phyloP scores from a whole-genome alignment of 2,329 filamentous ascomycete genomes.

The Herpotrichia juniperi region DNA sequence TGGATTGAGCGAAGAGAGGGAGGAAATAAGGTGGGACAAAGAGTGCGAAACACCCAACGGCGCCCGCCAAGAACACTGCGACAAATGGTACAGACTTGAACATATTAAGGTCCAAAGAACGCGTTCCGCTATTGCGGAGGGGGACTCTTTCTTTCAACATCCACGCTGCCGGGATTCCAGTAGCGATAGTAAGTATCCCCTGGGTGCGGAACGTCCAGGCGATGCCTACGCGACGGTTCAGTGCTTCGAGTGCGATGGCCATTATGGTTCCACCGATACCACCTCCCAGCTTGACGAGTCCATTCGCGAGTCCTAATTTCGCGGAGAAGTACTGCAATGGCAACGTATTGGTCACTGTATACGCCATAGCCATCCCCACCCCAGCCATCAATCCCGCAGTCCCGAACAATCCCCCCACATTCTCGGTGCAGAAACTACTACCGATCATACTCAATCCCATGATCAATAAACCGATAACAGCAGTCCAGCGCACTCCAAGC shows the following conservation, averaged over 20 bases:
- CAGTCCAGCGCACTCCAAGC: slow-evolving; percentile 55
- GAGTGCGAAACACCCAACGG: slow-evolving; percentile 32
- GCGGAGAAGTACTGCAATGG: slow-evolving; percentile 38
- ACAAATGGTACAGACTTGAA: slow-evolving; percentile 29
- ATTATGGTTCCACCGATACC: slow-evolving; percentile 34
- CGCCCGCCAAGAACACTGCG: slow-evolving; percentile 28
- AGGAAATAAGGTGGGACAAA: slow-evolving; percentile 40
- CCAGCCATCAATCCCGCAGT: slow-evolving; percentile 54
- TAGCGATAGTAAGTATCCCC: slow-evolving; percentile 29
- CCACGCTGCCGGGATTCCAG: slow-evolving; percentile 32
- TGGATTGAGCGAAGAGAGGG: slow-evolving; percentile 33
- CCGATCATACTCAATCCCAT: slow-evolving; percentile 57
- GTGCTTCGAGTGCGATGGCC: slow-evolving; percentile 29
- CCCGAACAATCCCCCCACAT: slow-evolving; percentile 55
- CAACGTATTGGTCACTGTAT: slow-evolving; percentile 14
- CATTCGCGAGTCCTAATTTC: slow-evolving; percentile 35
- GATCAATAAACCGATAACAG: slow-evolving; percentile 55
- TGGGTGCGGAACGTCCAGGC: slow-evolving; percentile 39
- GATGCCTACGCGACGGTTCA: slow-evolving; percentile 33
- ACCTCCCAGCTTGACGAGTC: slow-evolving; percentile 36
- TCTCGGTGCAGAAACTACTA: slow-evolving; percentile 52
- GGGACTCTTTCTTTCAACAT: slow-evolving; percentile 32
- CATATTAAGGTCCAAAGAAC: slow-evolving; percentile 33
- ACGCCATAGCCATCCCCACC: slow-evolving; percentile 36
- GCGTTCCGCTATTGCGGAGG: slow-evolving; percentile 18